phyloP scores from a whole-genome alignment of 345 rosid genomes.

The Camelina laxa region DNA sequence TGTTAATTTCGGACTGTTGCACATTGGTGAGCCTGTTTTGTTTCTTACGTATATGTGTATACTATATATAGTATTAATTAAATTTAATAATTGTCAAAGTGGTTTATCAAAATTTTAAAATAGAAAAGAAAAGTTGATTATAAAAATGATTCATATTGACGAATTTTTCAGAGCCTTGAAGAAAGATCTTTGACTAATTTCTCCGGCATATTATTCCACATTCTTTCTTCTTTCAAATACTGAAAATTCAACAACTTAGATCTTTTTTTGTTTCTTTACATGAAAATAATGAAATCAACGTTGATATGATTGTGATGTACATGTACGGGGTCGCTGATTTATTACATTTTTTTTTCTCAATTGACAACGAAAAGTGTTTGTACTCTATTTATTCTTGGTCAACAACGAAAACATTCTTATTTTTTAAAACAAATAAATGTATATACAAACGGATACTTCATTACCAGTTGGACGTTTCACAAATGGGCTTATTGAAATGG shows the following conservation, averaged over 20 bases:
- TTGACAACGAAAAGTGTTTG: slow-evolving; percentile 10
- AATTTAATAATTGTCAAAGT: too few relatives aligned
- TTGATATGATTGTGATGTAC: slow-evolving; percentile 30
- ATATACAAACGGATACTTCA: neutral
- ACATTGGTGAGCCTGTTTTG: slow-evolving; percentile 2
- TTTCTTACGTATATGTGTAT: neutral
- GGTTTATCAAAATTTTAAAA: too few relatives aligned
- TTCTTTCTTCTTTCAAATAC: slow-evolving; percentile 3
- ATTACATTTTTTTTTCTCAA: slow-evolving; percentile 5
- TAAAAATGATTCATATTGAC: neutral
- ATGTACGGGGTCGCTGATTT: slow-evolving; percentile 6
- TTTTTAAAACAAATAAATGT: neutral
- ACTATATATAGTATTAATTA: neutral
- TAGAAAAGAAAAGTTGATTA: neutral
- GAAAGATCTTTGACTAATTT: slow-evolving; percentile 21
- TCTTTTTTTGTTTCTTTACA: neutral
- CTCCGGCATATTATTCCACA: neutral
- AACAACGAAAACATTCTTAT: neutral
- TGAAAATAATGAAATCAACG: slow-evolving; percentile 32
- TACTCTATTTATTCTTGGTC: neutral
- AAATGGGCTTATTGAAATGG: slow-evolving; percentile 30
- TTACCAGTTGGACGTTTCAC: neutral
- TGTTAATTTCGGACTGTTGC: neutral
- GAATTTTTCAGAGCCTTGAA: neutral
- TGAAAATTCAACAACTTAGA: neutral